Conservation (phyloP, 2,329 filamentous ascomycete species). For the Aspergillus unguis region DNA sequence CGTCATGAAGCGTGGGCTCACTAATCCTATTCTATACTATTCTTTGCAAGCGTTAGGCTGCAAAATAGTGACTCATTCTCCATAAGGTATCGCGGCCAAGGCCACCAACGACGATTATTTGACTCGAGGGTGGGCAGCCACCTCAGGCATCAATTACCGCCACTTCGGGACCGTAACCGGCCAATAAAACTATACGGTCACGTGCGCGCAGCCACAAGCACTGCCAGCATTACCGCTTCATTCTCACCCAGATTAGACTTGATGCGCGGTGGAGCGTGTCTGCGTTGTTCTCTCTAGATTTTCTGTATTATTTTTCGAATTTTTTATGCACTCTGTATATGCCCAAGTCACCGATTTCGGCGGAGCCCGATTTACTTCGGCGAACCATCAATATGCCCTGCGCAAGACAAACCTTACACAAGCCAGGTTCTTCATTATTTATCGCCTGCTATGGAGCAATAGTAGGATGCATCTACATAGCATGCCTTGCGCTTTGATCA, state of each 20-base stretch:
- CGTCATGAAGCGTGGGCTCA: neutral
- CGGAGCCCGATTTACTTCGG: neutral
- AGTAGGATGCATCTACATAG: neutral
- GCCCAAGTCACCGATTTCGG: neutral
- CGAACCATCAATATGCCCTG: neutral
- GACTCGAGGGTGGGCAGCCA: neutral
- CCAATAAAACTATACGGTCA: slow-evolving; percentile 2
- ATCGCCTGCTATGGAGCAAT: neutral
- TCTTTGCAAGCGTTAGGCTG: slow-evolving; percentile 6
- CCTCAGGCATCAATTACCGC: slow-evolving; percentile 6
- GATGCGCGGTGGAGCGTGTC: slow-evolving; percentile 1
- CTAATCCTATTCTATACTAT: neutral
- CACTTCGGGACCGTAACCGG: neutral
- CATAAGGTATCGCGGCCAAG: slow-evolving; percentile 3
- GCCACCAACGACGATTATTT: neutral
- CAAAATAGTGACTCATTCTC: slow-evolving; percentile 10
- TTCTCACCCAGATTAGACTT: neutral
- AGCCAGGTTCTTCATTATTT: neutral
- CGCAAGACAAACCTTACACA: neutral
- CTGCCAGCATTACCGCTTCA: slow-evolving; percentile 6
- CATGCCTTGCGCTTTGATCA: neutral
- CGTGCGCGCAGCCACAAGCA: slow-evolving; percentile 13
- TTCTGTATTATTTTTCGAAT: neutral
- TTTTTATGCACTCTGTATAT: neutral
- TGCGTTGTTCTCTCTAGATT: neutral